These are phyloP conservation scores for Geotrichum histeridarum DNA, from an alignment of 1,139 yeast genomes.

Conservation along the genomic window DNA sequence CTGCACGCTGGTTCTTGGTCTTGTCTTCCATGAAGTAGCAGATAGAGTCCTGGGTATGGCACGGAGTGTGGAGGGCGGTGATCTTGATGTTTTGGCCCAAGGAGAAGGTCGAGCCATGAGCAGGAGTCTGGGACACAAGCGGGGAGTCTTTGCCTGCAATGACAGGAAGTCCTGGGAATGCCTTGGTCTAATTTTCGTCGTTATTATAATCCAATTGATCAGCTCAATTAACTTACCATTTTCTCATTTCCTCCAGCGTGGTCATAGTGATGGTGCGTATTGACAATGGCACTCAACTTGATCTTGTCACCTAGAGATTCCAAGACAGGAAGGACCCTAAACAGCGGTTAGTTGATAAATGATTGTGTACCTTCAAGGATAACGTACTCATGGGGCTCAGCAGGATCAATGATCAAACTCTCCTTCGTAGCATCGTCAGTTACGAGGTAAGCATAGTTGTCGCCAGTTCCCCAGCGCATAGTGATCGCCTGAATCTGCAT, in stretches of 20 bases:
- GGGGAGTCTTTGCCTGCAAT: slow-evolving; percentile 84
- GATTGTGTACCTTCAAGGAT: neutral
- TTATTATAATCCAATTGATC: neutral
- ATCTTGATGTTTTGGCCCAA: slow-evolving; percentile 61
- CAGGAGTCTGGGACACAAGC: slow-evolving; percentile 61
- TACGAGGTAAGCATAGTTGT: slow-evolving; percentile 79
- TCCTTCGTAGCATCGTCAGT: slow-evolving; percentile 61
- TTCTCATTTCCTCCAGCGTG: slow-evolving; percentile 83
- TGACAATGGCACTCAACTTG: slow-evolving; percentile 67
- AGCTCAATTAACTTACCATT: slow-evolving; percentile 28
- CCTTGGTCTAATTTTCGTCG: slow-evolving; percentile 23
- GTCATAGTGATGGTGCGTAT: slow-evolving; percentile 94
- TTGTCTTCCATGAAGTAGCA: slow-evolving; percentile 73
- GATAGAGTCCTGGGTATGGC: slow-evolving; percentile 94
- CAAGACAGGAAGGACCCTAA: slow-evolving; percentile 39
- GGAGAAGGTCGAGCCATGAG: slow-evolving; percentile 44
- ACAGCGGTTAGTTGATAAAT: neutral
- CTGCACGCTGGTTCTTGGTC: slow-evolving; percentile 58
- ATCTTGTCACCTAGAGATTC: slow-evolving; percentile 40
- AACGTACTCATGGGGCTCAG: slow-evolving; percentile 63
- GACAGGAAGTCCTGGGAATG: slow-evolving; percentile 56
- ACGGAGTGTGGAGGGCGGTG: slow-evolving; percentile 88
- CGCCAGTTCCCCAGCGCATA: slow-evolving; percentile 94
- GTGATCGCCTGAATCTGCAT: slow-evolving; percentile 83
- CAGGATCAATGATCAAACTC: slow-evolving; percentile 90